Conservation (phyloP, 1,284 basidiomycete genomes). For the Rhizoctonia solani region DNA sequence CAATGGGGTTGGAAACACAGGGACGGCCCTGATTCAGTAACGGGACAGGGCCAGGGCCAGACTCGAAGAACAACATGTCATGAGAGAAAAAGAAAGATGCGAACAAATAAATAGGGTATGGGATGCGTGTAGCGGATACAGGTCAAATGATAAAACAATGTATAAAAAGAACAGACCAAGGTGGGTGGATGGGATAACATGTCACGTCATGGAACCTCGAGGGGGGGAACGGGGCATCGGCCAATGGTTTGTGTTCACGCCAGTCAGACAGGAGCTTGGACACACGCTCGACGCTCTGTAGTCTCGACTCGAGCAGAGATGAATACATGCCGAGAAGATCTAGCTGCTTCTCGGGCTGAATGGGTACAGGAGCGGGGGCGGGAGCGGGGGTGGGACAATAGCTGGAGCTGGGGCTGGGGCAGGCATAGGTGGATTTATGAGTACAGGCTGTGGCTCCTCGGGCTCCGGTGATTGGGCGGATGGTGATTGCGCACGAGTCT, state of each 20-base stretch:
- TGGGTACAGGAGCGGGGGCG: neutral
- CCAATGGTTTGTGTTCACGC: slow-evolving; percentile 14
- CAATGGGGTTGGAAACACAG: neutral
- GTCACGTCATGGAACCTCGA: no score
- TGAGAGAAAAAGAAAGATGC: slow-evolving; percentile 14
- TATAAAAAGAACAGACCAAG: neutral
- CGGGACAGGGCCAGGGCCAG: no score
- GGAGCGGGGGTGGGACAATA: neutral
- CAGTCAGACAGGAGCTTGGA: slow-evolving; percentile 24
- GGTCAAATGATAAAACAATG: neutral
- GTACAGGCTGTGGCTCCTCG: no score
- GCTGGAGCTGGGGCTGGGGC: neutral
- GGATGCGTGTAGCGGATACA: neutral
- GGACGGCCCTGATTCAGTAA: neutral
- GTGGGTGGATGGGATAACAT: no score
- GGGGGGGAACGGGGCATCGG: neutral
- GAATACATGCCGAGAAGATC: slow-evolving; percentile 20
- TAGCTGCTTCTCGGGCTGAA: neutral
- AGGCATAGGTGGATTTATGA: no score
- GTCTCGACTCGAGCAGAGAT: slow-evolving; percentile 23
- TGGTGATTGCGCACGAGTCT: neutral
- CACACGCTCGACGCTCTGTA: slow-evolving; percentile 29
- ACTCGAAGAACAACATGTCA: neutral
- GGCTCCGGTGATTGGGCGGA: neutral
- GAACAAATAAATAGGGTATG: slow-evolving; percentile 32